Conservation (phyloP, 441 rosid species). For the Syzygium syzygioides region DNA sequence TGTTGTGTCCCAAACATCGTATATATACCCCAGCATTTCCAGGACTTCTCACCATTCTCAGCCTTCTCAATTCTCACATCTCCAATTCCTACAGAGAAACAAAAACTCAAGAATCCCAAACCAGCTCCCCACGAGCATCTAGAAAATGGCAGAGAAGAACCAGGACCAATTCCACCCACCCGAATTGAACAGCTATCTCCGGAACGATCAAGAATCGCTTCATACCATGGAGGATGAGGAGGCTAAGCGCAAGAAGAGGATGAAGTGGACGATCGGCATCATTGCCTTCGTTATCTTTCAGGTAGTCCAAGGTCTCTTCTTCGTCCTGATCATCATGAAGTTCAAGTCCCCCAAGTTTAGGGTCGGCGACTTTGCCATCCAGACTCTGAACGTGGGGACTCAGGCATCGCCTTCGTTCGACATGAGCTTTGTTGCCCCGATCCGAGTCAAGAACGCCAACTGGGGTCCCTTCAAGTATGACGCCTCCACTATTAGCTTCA, state of each 20-base stretch:
- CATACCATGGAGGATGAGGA: neutral
- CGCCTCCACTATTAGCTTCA: constrained; percentile 3
- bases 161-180: neutral
- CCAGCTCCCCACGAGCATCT: neutral
- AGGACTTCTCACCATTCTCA: neutral
- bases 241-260: neutral
- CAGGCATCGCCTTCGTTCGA: neutral
- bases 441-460: constrained; percentile 8
- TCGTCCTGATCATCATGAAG: neutral
- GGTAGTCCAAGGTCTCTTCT: neutral
- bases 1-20: neutral
- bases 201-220: neutral
- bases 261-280: neutral
- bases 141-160: neutral
- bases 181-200: neutral
- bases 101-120: neutral
- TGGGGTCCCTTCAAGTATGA: constrained; percentile 14
- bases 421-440: neutral
- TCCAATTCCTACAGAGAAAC: neutral
- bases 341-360: neutral
- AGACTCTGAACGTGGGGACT: neutral
- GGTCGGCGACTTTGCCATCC: neutral
- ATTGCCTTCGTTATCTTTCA: neutral
- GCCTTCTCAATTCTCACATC: neutral
- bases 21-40: neutral